These are phyloP conservation scores for Dictyostelium citrinum DNA, from an alignment of 78 protist species.

Conservation along the genomic window DNA sequence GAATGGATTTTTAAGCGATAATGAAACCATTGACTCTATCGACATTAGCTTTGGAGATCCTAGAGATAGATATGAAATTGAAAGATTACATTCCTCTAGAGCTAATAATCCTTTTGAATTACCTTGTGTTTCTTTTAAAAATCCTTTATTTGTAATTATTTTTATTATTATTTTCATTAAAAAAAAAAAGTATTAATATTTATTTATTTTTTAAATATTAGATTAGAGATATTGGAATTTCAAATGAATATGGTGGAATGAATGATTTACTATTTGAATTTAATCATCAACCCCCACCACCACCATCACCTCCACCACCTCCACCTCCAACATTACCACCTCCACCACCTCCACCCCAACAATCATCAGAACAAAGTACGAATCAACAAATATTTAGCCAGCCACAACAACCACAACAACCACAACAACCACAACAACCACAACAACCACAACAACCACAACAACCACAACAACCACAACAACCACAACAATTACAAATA, in stretches of 20 bases:
- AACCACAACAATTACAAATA: neutral
- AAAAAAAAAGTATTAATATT: neutral
- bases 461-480: neutral
- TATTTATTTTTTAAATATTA: neutral
- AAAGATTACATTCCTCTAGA: neutral
- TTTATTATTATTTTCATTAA: neutral
- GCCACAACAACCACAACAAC: neutral
- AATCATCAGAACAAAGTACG: neutral
- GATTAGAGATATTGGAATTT: conserved; percentile 22
- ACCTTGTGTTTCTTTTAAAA: neutral
- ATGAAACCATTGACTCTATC: neutral
- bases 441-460: conserved; percentile 6
- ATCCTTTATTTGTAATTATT: neutral
- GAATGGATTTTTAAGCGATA: neutral
- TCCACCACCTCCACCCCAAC: neutral
- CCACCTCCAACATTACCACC: neutral
- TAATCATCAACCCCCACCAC: neutral
- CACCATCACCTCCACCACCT: neutral
- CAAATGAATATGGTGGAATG: conserved; percentile 42
- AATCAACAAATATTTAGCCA: neutral
- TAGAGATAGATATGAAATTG: neutral
- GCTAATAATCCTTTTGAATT: neutral
- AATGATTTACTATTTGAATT: neutral
- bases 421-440: neutral
- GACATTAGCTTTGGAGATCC: neutral